Conservation (phyloP, 140 eudicot genomes). For the Erigeron philadelphicus region DNA sequence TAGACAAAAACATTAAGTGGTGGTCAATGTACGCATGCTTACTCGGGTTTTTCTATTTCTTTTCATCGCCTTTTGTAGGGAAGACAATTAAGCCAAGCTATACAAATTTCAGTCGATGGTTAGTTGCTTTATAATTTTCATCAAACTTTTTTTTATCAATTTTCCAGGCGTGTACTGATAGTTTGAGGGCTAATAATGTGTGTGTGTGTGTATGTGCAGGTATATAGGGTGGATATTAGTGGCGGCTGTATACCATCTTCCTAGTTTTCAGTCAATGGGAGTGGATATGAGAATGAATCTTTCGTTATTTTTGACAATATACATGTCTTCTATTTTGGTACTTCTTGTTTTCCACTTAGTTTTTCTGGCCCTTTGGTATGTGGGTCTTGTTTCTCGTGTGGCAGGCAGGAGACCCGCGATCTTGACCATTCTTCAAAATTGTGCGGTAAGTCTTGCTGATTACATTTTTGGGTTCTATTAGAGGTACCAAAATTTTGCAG, state of each 20-base stretch:
- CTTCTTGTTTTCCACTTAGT: slow-evolving; percentile 80
- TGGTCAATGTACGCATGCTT: slow-evolving; percentile 99
- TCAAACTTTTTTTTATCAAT: neutral
- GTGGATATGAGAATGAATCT: slow-evolving; percentile 98
- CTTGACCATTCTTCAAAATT: slow-evolving; percentile 86
- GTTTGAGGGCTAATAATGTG: neutral
- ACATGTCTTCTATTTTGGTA: slow-evolving; percentile 74
- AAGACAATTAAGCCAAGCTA: slow-evolving; percentile 92
- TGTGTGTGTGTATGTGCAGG: slow-evolving; percentile 39
- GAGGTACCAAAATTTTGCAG: neutral
- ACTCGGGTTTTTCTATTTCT: slow-evolving; percentile 96
- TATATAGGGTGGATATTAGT: slow-evolving; percentile 87
- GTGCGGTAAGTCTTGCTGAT: slow-evolving; percentile 58
- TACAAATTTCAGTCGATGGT: slow-evolving; percentile 96
- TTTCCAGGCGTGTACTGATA: neutral
- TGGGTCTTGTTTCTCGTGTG: slow-evolving; percentile 96
- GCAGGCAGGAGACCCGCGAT: slow-evolving; percentile 85
- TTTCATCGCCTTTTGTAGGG: slow-evolving; percentile 93
- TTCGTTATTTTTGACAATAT: slow-evolving; percentile 80
- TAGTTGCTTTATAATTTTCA: slow-evolving; percentile 11
- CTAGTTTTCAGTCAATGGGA: slow-evolving; percentile 99
- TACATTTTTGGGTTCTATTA: slow-evolving; percentile 6
- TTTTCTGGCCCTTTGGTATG: slow-evolving; percentile 87
- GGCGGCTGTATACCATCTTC: slow-evolving; percentile 95
- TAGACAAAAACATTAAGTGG: slow-evolving; percentile 91